Evolutionary conservation across 805 yeast species (phyloP), one percentile per base, ranked within the genome.

Genomic region (Kodamaea fukazawae): DNA sequence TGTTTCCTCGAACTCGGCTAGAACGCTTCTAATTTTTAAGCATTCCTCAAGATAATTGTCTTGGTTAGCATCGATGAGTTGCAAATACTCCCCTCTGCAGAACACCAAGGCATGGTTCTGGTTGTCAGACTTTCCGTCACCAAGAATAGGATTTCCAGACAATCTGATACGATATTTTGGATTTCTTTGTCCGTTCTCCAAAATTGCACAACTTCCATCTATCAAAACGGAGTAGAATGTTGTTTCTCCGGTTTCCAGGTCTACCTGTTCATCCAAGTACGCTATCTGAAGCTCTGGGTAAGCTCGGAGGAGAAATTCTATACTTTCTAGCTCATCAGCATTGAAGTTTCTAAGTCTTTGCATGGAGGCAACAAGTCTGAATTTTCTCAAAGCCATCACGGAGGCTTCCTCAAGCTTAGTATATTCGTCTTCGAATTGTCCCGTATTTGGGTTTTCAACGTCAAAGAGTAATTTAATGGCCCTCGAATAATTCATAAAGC

Each of bases 51-150:
- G 63, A 55, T 85, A 85, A 55, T 85, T 83, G 55, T 85, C 93
- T 55, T 86, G 95, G 54, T 86, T 86, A 11, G 93, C 90, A 69
- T 86, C 95, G 47, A 85, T 76, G 49, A 86, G 70, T 54, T 86
- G 93, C 44, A 85, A 73, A 55, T 83, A 85, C 57, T 85, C 93
- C 44, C 95, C 95, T 47, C 93, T 73, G 51, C 80, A 77, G 63
- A 83, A 86, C 25, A 83, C 76, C 35, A 86, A 57, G 4, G 90
- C 78, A 57, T 79, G 86, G 53, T 86, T 86, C 56, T 86, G 95
- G 54, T 86, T 86, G 60, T 86, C 95, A 22, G 89, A 76, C 58
- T 85, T 85, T 42, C 95, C 95, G 58, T 85, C 93, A 34, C 95
- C 95, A 44, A 86, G 70, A 39, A 85, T 82, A 34, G 95, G 95